Base-by-base conservation (phyloP, 768 basidiomycete genomes). In the Tylopilus vinaceipallidus region DNA sequence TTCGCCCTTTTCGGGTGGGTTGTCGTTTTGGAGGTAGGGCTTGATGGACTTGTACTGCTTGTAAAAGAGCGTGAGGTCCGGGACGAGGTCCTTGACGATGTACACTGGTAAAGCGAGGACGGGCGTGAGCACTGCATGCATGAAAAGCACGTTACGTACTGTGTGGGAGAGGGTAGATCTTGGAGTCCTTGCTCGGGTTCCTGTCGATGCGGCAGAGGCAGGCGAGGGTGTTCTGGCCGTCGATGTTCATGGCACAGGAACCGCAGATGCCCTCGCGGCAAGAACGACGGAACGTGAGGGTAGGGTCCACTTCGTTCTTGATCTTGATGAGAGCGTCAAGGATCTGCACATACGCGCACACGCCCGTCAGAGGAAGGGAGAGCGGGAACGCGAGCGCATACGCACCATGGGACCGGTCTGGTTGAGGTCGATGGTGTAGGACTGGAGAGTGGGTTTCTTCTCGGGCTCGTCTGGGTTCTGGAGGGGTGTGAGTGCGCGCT, bases 41-140 rank as follows among this genome's bases (percentile, higher is more conserved):
- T 99, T 86, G 70, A 99, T 95, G 16, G 94, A 95, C 74, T 98
- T 98, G 88, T 99, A 98, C 69, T 99, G 97, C 71, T 98, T 98
- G 84, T 94, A 95, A 81, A 95, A 95, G 56, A 83, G 83, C 10
- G 88, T 90, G 58, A 90, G 75, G 74, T 91, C 88, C 17, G 90
- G 91, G 3, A 99, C 95, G 63, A 99, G 86, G 73, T 99, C 97
- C 77, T 98, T 98, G 71, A 98, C 93, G 65, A 98, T 81, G 73
- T 95, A 97, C 95, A 97, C 95, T 95, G 67, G 5, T 1, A 34
- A 14, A 19, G 2, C n/a, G 2, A 17, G 19, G 40, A 22, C 27
- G 11, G 2, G 12, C n/a, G n/a, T n/a, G n/a, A n/a, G n/a, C n/a
- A n/a, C n/a, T n/a, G n/a, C n/a, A n/a, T n/a, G n/a, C n/a, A n/a